Evolutionary conservation across 495 filamentous ascomycete genomes (phyloP).

Genomic region (Trichoderma parareesei): DNA sequence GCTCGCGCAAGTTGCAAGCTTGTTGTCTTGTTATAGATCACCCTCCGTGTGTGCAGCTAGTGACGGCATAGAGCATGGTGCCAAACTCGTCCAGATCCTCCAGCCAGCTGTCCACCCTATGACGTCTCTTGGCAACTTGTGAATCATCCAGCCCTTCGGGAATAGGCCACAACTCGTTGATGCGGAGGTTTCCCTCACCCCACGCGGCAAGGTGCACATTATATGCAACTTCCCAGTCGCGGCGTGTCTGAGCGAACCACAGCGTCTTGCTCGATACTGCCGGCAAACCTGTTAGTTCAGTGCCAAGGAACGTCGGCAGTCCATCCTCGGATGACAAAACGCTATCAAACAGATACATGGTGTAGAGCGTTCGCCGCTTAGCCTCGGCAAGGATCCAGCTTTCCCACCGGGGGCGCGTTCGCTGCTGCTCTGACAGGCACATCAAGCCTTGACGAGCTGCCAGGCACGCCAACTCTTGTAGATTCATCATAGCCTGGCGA

Average conservation of each 20-base stretch:
- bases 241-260: conserved; percentile 29
- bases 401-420: conserved; percentile 37
- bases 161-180: conserved; percentile 40
- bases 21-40: background rate
- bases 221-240: conserved; percentile 34
- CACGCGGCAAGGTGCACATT: conserved; percentile 35
- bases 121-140: conserved; percentile 21
- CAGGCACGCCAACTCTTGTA: conserved; percentile 36
- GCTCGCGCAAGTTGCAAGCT: no score
- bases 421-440: conserved; percentile 31
- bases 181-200: conserved; percentile 27
- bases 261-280: conserved; percentile 27
- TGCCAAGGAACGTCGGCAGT: conserved; percentile 38
- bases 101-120: conserved; percentile 36
- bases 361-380: conserved; percentile 38
- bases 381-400: conserved; percentile 40
- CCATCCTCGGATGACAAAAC: conserved; percentile 33
- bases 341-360: conserved; percentile 43
- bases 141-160: conserved; percentile 23
- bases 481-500: conserved; percentile 35
- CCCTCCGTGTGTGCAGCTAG: conserved; percentile 32
- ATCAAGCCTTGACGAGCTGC: conserved; percentile 31
- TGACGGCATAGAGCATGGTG: conserved; percentile 41
- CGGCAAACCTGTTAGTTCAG: conserved; percentile 33
- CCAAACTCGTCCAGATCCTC: conserved; percentile 40